Conservation (phyloP, 805 yeast species). For the Spathaspora boniae region DNA sequence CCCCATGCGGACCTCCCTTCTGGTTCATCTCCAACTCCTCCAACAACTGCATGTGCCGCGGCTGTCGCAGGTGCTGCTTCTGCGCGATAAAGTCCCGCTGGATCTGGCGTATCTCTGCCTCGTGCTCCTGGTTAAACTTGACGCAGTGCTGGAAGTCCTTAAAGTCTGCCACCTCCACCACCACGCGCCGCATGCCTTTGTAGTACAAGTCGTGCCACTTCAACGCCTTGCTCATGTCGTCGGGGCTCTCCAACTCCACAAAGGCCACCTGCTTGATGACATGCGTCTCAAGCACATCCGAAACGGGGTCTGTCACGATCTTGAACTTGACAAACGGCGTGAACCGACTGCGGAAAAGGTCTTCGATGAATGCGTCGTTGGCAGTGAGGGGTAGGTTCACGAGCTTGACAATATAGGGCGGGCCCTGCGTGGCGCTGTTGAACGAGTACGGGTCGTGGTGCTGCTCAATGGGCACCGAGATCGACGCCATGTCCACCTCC, state of each 20-base stretch:
- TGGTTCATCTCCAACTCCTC: slow-evolving; percentile 9
- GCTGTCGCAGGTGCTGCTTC: slow-evolving; percentile 11
- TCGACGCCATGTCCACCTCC: slow-evolving; percentile 42
- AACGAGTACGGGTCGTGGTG: neutral
- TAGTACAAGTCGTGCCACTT: slow-evolving; percentile 62
- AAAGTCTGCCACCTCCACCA: slow-evolving; percentile 38
- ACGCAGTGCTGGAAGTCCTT: slow-evolving; percentile 39
- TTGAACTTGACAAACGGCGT: slow-evolving; percentile 57
- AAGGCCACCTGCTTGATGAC: slow-evolving; percentile 57
- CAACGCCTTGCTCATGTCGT: slow-evolving; percentile 53
- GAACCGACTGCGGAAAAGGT: slow-evolving; percentile 61
- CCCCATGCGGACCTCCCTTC: too few species aligned
- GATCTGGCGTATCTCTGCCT: slow-evolving; percentile 25
- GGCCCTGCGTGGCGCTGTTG: slow-evolving; percentile 23
- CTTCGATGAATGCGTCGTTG: slow-evolving; percentile 49
- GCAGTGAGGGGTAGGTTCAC: slow-evolving; percentile 56
- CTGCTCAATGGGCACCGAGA: slow-evolving; percentile 42
- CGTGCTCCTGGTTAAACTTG: slow-evolving; percentile 35
- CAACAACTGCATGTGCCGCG: slow-evolving; percentile 11
- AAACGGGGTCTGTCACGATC: slow-evolving; percentile 51
- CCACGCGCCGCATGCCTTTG: slow-evolving; percentile 36
- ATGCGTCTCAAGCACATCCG: slow-evolving; percentile 33
- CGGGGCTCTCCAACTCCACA: slow-evolving; percentile 51
- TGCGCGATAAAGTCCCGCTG: slow-evolving; percentile 23
- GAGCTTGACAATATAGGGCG: slow-evolving; percentile 67